These are phyloP conservation scores for Dendrocalamus sinicus DNA, from an alignment of 176 grass and related monocot genomes.

Conservation along the genomic window DNA sequence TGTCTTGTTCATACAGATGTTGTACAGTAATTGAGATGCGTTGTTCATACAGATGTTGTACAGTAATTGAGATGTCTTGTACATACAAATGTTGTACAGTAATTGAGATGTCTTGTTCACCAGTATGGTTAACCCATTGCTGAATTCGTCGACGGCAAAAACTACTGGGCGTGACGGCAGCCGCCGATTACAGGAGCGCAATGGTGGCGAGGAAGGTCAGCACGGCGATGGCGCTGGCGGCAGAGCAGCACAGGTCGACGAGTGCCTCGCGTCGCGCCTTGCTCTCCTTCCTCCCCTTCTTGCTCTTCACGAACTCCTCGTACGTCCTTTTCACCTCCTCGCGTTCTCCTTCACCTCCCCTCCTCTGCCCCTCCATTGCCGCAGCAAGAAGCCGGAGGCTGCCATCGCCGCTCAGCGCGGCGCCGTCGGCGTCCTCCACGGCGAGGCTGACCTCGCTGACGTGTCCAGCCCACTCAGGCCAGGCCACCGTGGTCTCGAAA, in stretches of 20 bases:
- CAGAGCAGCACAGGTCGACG: constrained; percentile 64
- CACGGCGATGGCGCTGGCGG: constrained; percentile 60
- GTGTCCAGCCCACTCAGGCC: constrained; percentile 37
- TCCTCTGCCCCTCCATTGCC: constrained; percentile 52
- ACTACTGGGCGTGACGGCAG: not conserved
- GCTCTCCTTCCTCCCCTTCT: constrained; percentile 54
- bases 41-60: no score
- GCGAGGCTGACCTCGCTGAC: constrained; percentile 57
- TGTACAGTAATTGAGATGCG: no score
- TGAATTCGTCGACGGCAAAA: constrained; percentile 13
- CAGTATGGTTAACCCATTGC: no score
- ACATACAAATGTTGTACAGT: not conserved
- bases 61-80: no score
- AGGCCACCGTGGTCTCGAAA: constrained; percentile 52
- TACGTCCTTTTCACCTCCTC: constrained; percentile 47
- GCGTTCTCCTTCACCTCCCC: constrained; percentile 4
- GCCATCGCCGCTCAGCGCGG: constrained; percentile 52
- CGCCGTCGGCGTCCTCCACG: constrained; percentile 62
- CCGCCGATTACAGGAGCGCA: constrained; percentile 40
- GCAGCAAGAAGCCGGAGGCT: constrained; percentile 43
- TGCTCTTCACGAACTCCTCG: constrained; percentile 47
- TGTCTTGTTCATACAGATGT: no score
- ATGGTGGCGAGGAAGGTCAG: constrained; percentile 49
- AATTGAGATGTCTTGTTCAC: not conserved
- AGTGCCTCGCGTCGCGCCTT: constrained; percentile 54